Conservation (phyloP, 1,284 basidiomycete species). For the Ceratobasidium theobromae region DNA sequence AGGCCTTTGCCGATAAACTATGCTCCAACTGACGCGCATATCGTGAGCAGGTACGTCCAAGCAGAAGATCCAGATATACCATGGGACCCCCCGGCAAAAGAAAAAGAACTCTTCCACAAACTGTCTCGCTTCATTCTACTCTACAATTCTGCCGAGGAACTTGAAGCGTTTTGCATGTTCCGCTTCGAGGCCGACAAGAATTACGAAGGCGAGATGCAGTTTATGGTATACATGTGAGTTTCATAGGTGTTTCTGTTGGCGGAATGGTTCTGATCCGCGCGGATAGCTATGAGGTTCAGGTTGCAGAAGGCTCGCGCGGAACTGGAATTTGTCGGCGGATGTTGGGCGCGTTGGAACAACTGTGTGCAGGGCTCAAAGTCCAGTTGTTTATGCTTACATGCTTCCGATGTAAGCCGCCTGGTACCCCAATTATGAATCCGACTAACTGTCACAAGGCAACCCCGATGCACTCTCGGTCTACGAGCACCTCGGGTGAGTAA, state of each 20-base stretch:
- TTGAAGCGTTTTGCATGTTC: slow-evolving; percentile 25
- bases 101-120: slow-evolving; percentile 9
- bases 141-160: slow-evolving; percentile 1
- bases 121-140: slow-evolving; percentile 14
- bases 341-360: slow-evolving; percentile 11
- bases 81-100: slow-evolving; percentile 18
- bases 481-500: slow-evolving; percentile 15
- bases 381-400: slow-evolving; percentile 16
- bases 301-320: background rate
- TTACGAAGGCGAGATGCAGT: slow-evolving; percentile 1
- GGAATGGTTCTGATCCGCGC: too few species aligned
- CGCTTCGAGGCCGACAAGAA: slow-evolving; percentile 22
- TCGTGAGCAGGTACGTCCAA: background rate
- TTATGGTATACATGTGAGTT: slow-evolving; percentile 22
- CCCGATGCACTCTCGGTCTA: slow-evolving; percentile 3
- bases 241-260: too few species aligned
- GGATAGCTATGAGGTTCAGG: slow-evolving; percentile 28
- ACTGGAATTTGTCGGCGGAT: slow-evolving; percentile 13
- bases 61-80: slow-evolving; percentile 14
- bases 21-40: background rate
- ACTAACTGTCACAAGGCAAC: slow-evolving; percentile 17
- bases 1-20: background rate
- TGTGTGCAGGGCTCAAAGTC: slow-evolving; percentile 7
- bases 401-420: slow-evolving; percentile 4
- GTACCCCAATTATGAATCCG: background rate